These are phyloP conservation scores for Pyricularia sp. DNA, from an alignment of 2,329 filamentous ascomycete genomes.

Conservation along the genomic window DNA sequence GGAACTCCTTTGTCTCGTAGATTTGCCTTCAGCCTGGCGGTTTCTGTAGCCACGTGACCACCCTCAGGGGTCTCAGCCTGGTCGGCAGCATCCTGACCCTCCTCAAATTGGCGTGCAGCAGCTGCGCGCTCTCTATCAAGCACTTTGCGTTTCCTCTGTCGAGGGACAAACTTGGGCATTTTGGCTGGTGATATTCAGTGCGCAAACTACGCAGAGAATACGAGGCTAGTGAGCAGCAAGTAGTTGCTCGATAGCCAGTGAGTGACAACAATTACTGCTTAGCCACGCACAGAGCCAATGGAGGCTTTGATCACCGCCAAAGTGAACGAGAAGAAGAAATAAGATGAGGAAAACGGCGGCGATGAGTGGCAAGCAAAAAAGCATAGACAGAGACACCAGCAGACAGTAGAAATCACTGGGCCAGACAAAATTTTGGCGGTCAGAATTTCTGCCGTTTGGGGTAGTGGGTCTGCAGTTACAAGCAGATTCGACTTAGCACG, in stretches of 20 bases:
- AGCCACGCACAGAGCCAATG: neutral
- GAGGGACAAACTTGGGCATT: slow-evolving; percentile 39
- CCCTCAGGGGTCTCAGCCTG: slow-evolving; percentile 23
- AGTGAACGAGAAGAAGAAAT: neutral
- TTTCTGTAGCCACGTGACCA: slow-evolving; percentile 16
- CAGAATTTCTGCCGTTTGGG: neutral
- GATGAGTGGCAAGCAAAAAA: neutral
- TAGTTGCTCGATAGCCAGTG: neutral
- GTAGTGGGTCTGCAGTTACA: neutral
- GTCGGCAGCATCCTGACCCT: slow-evolving; percentile 24
- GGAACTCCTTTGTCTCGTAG: slow-evolving; percentile 40
- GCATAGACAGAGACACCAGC: neutral
- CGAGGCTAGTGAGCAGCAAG: neutral
- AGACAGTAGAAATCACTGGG: neutral
- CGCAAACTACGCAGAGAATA: neutral
- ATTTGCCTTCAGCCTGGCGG: slow-evolving; percentile 33
- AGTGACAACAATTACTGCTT: neutral
- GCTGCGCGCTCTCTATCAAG: slow-evolving; percentile 46
- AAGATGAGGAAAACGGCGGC: neutral
- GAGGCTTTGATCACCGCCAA: neutral
- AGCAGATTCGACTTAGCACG: neutral
- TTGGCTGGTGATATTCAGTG: neutral
- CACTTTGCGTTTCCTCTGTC: slow-evolving; percentile 56
- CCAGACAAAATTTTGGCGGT: slow-evolving; percentile 1
- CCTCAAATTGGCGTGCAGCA: neutral